Conservation (phyloP, 2,329 filamentous ascomycete species). For the Aspergillus sp. region DNA sequence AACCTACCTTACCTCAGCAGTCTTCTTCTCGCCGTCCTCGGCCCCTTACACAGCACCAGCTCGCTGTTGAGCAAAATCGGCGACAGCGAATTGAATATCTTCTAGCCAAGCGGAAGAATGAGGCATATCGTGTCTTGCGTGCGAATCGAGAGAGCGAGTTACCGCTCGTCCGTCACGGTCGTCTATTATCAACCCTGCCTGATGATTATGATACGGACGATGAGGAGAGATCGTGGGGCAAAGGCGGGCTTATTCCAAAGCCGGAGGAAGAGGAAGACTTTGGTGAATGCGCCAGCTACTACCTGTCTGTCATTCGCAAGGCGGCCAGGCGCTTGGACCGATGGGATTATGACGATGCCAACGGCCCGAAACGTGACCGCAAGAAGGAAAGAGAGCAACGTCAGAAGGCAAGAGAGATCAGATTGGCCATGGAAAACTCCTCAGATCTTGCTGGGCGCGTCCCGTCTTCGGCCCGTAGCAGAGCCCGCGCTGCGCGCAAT, state of each 20-base stretch:
- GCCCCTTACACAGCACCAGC: slow-evolving; percentile 53
- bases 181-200: slow-evolving; percentile 45
- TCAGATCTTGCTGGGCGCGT: slow-evolving; percentile 21
- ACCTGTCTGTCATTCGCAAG: slow-evolving; percentile 46
- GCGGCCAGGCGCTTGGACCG: slow-evolving; percentile 46
- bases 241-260: slow-evolving; percentile 46
- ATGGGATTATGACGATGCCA: slow-evolving; percentile 49
- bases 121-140: slow-evolving; percentile 42
- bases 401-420: slow-evolving; percentile 34
- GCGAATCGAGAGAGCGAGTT: slow-evolving; percentile 42
- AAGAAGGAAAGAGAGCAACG: slow-evolving; percentile 42
- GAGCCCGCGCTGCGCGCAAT: slow-evolving; percentile 28
- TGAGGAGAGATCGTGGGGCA: slow-evolving; percentile 45
- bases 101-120: slow-evolving; percentile 45
- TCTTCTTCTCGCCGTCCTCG: slow-evolving; percentile 45
- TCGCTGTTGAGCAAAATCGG: slow-evolving; percentile 52
- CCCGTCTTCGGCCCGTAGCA: slow-evolving; percentile 25
- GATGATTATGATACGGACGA: slow-evolving; percentile 52
- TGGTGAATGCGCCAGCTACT: slow-evolving; percentile 50
- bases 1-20: slow-evolving; percentile 33
- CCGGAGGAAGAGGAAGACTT: slow-evolving; percentile 49
- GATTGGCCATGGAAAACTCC: slow-evolving; percentile 20
- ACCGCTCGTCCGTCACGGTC: slow-evolving; percentile 44
- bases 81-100: slow-evolving; percentile 52
- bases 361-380: slow-evolving; percentile 41